These are phyloP conservation scores for Prunus mume DNA, from an alignment of 306 rosid species.

Conservation along the genomic window DNA sequence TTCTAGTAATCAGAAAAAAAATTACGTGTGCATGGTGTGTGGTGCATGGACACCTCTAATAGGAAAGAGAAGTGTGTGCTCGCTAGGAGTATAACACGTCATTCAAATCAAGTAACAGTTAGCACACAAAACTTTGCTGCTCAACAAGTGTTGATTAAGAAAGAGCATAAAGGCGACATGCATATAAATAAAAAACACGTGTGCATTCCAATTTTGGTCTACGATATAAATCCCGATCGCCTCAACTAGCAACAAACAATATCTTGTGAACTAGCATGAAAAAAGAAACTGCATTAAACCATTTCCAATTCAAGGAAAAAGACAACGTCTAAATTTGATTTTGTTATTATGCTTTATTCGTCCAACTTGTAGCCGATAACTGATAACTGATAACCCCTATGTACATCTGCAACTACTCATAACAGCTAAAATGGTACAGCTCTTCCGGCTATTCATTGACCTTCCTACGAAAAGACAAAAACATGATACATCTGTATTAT, in stretches of 20 bases:
- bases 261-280: background rate
- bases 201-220: background rate
- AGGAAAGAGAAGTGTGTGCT: background rate
- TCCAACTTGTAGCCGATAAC: conserved; percentile 10
- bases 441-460: conserved; percentile 15
- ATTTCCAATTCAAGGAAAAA: background rate
- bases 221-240: background rate
- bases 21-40: background rate
- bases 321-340: background rate
- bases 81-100: background rate
- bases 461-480: conserved; percentile 12
- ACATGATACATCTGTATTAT: conserved; percentile 11
- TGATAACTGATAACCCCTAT: background rate
- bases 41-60: background rate
- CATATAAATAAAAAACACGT: background rate
- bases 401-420: conserved; percentile 17
- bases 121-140: background rate
- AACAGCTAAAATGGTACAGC: conserved; percentile 14
- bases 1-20: background rate
- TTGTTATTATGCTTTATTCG: background rate
- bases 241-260: background rate
- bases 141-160: conserved; percentile 4
- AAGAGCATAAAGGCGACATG: too few species aligned
- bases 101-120: background rate
- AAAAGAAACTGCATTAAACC: background rate